Conservation (phyloP, 805 yeast genomes). For the Diddensiella caesifluorescens region DNA sequence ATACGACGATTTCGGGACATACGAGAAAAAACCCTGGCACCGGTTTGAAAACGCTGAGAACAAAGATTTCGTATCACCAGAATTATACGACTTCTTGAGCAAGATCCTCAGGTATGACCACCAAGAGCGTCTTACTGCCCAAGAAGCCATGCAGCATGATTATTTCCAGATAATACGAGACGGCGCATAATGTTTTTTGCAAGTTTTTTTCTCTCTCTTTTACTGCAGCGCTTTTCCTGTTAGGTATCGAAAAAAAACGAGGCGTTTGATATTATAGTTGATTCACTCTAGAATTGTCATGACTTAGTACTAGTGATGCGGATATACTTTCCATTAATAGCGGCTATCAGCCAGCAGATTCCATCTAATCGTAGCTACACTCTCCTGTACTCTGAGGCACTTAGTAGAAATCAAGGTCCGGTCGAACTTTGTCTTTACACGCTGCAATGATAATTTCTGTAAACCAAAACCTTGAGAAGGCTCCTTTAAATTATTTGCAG, state of each 20-base stretch:
- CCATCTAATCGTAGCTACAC: background rate
- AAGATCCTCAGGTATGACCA: conserved; percentile 76
- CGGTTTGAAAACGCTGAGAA: conserved; percentile 69
- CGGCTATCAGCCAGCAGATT: too few species aligned
- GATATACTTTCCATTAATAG: too few species aligned
- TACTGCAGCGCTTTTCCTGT: too few species aligned
- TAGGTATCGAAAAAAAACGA: too few species aligned
- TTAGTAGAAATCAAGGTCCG: background rate
- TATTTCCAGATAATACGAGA: conserved; percentile 44
- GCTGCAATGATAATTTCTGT: too few species aligned
- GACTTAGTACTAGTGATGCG: background rate
- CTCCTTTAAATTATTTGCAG: background rate
- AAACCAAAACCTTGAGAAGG: too few species aligned
- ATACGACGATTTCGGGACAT: conserved; percentile 76
- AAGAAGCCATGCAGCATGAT: conserved; percentile 77
- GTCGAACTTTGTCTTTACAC: background rate
- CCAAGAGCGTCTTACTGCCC: conserved; percentile 80
- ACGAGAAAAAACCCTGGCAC: conserved; percentile 77
- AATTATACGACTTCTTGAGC: conserved; percentile 73
- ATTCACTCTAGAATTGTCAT: background rate
- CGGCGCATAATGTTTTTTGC: too few species aligned
- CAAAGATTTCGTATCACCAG: conserved; percentile 59
- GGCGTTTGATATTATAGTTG: conserved; percentile 1
- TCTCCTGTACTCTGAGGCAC: background rate
- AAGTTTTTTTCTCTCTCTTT: too few species aligned